Percentiles rank a stretch among this genome's conserved stretches.
phyloP scores from a whole-genome alignment of 2,329 filamentous ascomycete genomes.

The Diaporthe vaccinii region DNA sequence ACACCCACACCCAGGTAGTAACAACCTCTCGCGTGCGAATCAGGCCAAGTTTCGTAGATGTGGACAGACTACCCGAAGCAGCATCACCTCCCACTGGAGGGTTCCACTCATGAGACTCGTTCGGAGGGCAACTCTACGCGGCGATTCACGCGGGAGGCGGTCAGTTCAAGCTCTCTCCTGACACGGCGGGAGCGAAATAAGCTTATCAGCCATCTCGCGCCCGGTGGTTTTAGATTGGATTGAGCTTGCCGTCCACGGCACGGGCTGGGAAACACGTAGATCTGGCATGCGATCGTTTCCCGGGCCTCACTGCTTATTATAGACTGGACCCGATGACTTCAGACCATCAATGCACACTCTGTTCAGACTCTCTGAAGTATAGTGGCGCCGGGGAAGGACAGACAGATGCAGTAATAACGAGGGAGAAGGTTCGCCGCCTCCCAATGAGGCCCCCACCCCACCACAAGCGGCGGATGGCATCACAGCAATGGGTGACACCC shows the following conservation, averaged over 20 bases:
- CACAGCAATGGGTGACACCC: not conserved
- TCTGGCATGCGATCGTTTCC: conserved; percentile 28
- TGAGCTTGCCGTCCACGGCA: not conserved
- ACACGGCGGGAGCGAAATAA: conserved; percentile 34
- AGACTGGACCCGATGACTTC: not conserved
- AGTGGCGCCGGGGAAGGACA: not conserved
- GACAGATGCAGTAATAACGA: not conserved
- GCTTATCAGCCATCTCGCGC: conserved; percentile 31
- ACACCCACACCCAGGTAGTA: not conserved
- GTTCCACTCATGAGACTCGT: not conserved
- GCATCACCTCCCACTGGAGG: not conserved
- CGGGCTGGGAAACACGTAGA: conserved; percentile 1
- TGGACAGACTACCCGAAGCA: not conserved
- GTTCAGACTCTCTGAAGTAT: not conserved
- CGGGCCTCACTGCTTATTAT: conserved; percentile 13
- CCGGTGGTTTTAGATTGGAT: not conserved
- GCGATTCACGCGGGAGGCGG: conserved; percentile 12
- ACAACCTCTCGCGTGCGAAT: not conserved
- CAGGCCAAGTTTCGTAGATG: not conserved
- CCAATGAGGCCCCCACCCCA: not conserved
- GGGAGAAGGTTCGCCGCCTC: not conserved
- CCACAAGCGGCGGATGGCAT: conserved; percentile 14
- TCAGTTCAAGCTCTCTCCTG: conserved; percentile 26
- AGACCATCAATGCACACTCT: not conserved
- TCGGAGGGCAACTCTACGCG: conserved; percentile 12